Evolutionary conservation across 2,329 filamentous ascomycete genomes (phyloP).

Genomic region (Beauveria sp.): DNA sequence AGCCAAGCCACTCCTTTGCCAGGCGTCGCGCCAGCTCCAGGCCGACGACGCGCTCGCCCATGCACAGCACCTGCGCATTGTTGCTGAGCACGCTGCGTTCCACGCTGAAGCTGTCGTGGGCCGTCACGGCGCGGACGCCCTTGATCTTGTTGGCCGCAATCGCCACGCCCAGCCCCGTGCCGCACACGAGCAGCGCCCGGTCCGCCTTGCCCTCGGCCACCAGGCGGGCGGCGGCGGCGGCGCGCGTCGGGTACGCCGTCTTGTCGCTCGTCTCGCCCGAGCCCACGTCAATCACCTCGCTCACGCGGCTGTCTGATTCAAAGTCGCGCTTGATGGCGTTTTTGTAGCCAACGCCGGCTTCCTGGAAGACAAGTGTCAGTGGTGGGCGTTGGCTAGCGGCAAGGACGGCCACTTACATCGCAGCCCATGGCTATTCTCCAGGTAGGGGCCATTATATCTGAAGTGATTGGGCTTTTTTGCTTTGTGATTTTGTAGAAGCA

Average conservation of each 20-base stretch:
- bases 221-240: constrained; percentile 61
- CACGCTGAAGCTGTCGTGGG: constrained; percentile 78
- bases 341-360: constrained; percentile 74
- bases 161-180: constrained; percentile 79
- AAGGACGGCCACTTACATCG: constrained; percentile 35
- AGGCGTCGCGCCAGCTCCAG: constrained; percentile 71
- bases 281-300: constrained; percentile 66
- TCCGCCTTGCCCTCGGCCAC: constrained; percentile 60
- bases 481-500: background rate
- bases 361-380: constrained; percentile 28
- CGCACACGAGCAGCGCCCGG: constrained; percentile 75
- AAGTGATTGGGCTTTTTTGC: no score
- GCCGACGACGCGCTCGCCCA: constrained; percentile 78
- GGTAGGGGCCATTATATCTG: constrained; percentile 34
- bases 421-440: constrained; percentile 48
- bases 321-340: constrained; percentile 68
- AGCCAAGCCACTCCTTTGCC: constrained; percentile 76
- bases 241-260: constrained; percentile 74
- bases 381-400: background rate
- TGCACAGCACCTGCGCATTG: constrained; percentile 79
- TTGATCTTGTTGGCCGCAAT: constrained; percentile 86
- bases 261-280: constrained; percentile 60
- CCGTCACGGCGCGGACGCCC: constrained; percentile 79
- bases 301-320: constrained; percentile 57
- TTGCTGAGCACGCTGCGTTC: constrained; percentile 77